phyloP scores from a whole-genome alignment of 164 flowering plant genomes.

The Stephania cephalantha region DNA sequence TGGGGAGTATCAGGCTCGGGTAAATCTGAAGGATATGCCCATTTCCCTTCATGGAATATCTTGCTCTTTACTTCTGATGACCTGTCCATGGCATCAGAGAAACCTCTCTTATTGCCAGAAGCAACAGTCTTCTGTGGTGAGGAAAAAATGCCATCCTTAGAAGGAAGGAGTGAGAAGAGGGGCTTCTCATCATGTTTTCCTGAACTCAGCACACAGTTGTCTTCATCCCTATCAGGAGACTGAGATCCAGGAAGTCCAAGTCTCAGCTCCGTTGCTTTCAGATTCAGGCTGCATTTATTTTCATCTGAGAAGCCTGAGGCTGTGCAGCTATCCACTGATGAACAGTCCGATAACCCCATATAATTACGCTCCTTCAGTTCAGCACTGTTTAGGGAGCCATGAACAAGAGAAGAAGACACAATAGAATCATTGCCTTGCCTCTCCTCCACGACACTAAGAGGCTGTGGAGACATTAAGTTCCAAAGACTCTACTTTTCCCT shows the following conservation, averaged over 20 bases:
- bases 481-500: not conserved
- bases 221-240: conserved; percentile 65
- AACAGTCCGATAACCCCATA: conserved; percentile 70
- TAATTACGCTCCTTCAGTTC: conserved; percentile 71
- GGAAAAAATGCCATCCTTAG: conserved; percentile 46
- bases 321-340: conserved; percentile 76
- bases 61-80: conserved; percentile 42
- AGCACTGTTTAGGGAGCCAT: conserved; percentile 32
- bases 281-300: conserved; percentile 44
- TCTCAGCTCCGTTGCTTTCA: conserved; percentile 84
- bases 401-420: conserved; percentile 39
- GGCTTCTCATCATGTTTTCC: conserved; percentile 69
- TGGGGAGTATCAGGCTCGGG: conserved; percentile 33
- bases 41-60: conserved; percentile 39
- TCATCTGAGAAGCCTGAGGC: conserved; percentile 42
- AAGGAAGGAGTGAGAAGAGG: conserved; percentile 66
- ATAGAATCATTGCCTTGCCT: conserved; percentile 37
- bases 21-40: conserved; percentile 44
- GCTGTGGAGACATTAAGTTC: conserved; percentile 37
- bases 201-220: conserved; percentile 31
- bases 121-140: conserved; percentile 41
- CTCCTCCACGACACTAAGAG: conserved; percentile 46
- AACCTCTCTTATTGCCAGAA: conserved; percentile 82
- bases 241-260: conserved; percentile 95
- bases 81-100: conserved; percentile 67